Percentiles rank a stretch among this genome's conserved stretches.
Conservation (phyloP, 768 basidiomycete species). For the Suillus placidus region DNA sequence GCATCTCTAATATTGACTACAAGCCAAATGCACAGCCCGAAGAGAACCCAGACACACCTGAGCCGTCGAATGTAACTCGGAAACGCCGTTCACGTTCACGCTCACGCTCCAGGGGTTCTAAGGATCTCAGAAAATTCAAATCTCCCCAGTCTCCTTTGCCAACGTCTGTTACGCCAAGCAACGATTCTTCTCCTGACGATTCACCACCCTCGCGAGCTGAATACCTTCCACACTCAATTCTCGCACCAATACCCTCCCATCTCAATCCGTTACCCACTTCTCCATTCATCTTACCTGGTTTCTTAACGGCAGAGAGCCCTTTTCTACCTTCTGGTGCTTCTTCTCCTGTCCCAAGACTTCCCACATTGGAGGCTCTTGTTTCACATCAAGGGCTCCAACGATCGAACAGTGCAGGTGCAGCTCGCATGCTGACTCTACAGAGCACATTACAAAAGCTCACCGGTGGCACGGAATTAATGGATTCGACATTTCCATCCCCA, state of each 20-base stretch:
- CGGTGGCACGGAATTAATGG: slow-evolving; percentile 59
- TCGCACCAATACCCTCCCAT: slow-evolving; percentile 61
- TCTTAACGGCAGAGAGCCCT: slow-evolving; percentile 55
- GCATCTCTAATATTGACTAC: slow-evolving; percentile 24
- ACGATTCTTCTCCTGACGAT: slow-evolving; percentile 75
- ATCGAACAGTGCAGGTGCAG: slow-evolving; percentile 82
- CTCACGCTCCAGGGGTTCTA: slow-evolving; percentile 60
- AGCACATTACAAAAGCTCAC: slow-evolving; percentile 71
- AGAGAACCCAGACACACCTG: slow-evolving; percentile 39
- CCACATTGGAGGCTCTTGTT: slow-evolving; percentile 71
- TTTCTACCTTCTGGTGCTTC: slow-evolving; percentile 67
- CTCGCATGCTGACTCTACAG: slow-evolving; percentile 76
- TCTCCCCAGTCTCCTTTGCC: slow-evolving; percentile 50
- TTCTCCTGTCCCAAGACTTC: slow-evolving; percentile 67
- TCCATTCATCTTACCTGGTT: slow-evolving; percentile 45
- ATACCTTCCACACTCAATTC: slow-evolving; percentile 32
- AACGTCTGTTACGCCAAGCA: slow-evolving; percentile 47
- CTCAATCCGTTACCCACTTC: slow-evolving; percentile 50
- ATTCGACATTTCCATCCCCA: slow-evolving; percentile 52
- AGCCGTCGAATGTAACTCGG: slow-evolving; percentile 43
- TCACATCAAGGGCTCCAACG: slow-evolving; percentile 74
- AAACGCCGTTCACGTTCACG: slow-evolving; percentile 78
- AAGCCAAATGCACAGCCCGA: slow-evolving; percentile 32
- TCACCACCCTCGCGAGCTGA: slow-evolving; percentile 35
- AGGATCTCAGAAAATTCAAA: slow-evolving; percentile 66